Conservation (phyloP, 2,329 filamentous ascomycete genomes). For the Diaporthe sp. region DNA sequence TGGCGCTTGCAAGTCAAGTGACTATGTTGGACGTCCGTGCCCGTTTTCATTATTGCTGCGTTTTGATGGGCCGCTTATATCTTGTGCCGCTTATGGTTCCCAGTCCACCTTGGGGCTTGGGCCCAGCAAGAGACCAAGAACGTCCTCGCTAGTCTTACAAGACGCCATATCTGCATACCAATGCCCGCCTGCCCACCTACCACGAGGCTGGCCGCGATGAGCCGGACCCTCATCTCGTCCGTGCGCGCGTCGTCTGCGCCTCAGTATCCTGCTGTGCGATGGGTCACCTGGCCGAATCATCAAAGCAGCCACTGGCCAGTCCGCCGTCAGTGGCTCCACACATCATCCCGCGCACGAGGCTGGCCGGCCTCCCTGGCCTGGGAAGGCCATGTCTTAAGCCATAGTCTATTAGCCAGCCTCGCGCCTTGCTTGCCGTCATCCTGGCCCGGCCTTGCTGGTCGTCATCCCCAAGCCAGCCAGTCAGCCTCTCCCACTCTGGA, state of each 20-base stretch:
- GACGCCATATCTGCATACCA: too few species aligned
- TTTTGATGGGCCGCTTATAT: neutral
- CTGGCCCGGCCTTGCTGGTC: neutral
- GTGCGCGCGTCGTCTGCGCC: neutral
- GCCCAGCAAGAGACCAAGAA: too few species aligned
- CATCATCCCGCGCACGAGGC: constrained; percentile 1
- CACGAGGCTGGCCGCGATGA: too few species aligned
- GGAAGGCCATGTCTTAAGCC: neutral
- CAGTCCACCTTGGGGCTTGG: too few species aligned
- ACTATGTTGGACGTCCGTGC: neutral
- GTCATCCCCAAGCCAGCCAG: neutral
- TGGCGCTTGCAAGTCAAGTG: neutral
- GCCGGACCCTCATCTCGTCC: neutral
- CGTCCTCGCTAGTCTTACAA: too few species aligned
- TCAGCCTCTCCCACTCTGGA: neutral
- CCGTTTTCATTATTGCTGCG: neutral
- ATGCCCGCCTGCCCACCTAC: too few species aligned
- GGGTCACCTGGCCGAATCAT: neutral
- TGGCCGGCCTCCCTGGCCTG: neutral
- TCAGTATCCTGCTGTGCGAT: neutral
- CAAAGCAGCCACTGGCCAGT: neutral
- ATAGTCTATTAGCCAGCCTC: neutral
- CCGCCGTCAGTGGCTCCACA: neutral
- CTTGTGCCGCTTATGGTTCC: too few species aligned
- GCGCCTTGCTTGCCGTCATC: neutral